Base-by-base conservation (phyloP, 192 early-diverging fungal genomes). In the Allomyces macrogynus region DNA sequence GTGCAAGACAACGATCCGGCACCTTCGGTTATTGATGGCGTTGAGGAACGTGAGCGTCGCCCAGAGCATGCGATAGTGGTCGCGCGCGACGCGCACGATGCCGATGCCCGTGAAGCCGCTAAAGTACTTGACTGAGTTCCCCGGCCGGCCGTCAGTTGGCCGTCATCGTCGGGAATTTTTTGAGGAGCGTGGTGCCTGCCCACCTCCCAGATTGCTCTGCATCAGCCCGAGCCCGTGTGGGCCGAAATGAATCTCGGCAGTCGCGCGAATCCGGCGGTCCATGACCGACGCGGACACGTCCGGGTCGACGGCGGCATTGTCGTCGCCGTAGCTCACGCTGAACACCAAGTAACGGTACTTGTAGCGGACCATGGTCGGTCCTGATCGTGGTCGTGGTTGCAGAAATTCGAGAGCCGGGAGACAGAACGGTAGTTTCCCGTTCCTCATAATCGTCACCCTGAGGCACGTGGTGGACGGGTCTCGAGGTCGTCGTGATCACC, bases 311-410 rank as follows among this genome's bases (percentile, higher is more conserved):
- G 27, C 27, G 22, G 24, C 44, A 11, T 43, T 60, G 43, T 67
- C 42, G 63, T 24, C 27, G 22, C 40, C 49, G 64, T 66, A 72
- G 65, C 12, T 22, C 40, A 75, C 24, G 40, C 68, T 61, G 65
- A 72, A 65, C 1, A 69, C 62, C 16, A 73, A 60, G 61, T 70
- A 75, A 8, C 74, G 68, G 68, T 72, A 68, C 66, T 76, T 76
- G 69, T 73, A 69, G 43, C 74, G 65, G 22, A 72, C 65, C 70
- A 70, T 70, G 11, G 2, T 22, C 8, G 64, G 20, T 43, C 10
- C 18, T n/a, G 44, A 65, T 40, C 32, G 32, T 7, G 32, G 32
- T 40, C 32, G 32, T 40, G 32, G 32, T 40, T 8, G 32, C 26
- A 26, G 4, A 26, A 40, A 40, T 40, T 40, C 32, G 32, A 40